Evolutionary conservation across 305 asterid genomes (phyloP).

Genomic region (Ilex paraguariensis): DNA sequence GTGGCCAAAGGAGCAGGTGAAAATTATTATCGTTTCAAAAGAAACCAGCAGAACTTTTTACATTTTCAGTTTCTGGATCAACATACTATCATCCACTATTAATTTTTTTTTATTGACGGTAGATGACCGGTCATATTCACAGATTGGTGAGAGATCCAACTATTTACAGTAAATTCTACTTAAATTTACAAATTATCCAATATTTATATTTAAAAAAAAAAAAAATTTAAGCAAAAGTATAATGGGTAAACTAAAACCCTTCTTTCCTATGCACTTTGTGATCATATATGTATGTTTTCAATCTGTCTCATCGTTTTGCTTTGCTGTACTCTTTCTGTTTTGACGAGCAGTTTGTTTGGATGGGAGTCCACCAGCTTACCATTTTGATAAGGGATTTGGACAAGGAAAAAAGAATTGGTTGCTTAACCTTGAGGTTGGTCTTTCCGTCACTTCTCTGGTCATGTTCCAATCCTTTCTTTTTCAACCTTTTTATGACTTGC

Average conservation of each 20-base stretch:
- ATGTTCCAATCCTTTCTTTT: not conserved
- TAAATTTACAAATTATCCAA: not conserved
- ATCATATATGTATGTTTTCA: not conserved
- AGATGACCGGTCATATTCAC: too few relatives aligned
- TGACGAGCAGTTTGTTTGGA: conserved; percentile 5
- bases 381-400: not conserved
- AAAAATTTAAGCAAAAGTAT: not conserved
- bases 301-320: not conserved
- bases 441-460: not conserved
- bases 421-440: not conserved
- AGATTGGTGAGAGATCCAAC: too few relatives aligned
- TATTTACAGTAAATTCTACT: too few relatives aligned
- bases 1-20: conserved; percentile 3
- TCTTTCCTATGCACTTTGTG: not conserved
- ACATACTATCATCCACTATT: too few relatives aligned
- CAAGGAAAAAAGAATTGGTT: not conserved
- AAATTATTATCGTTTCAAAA: too few relatives aligned
- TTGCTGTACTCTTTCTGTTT: too few relatives aligned
- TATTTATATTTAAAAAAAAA: not conserved
- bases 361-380: conserved; percentile 6
- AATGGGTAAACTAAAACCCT: too few relatives aligned
- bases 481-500: too few relatives aligned
- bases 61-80: too few relatives aligned
- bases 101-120: too few relatives aligned
- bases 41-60: too few relatives aligned